These are phyloP conservation scores for Alternaria ethzedia DNA, from an alignment of 2,329 filamentous ascomycete species.

Conservation along the genomic window DNA sequence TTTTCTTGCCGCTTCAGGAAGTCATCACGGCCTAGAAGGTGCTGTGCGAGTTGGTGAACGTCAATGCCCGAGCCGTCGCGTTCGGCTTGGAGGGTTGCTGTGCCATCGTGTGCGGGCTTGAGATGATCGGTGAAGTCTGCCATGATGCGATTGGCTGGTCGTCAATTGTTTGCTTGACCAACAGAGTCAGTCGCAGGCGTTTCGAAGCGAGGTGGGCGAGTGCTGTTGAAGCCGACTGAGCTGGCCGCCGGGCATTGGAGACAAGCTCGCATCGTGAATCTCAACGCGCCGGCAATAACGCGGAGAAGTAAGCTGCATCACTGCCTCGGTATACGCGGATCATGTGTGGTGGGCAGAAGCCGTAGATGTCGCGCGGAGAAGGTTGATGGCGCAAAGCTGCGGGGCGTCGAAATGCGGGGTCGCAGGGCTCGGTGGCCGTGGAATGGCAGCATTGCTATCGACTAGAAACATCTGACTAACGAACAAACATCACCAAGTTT, in stretches of 20 bases:
- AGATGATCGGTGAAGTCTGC: slow-evolving; percentile 59
- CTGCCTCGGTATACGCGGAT: slow-evolving; percentile 21
- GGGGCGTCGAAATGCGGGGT: slow-evolving; percentile 17
- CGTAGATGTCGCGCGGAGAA: background rate
- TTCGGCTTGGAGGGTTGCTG: slow-evolving; percentile 55
- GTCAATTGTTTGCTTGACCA: background rate
- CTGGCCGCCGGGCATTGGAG: background rate
- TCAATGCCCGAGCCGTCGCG: slow-evolving; percentile 54
- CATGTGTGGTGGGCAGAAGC: background rate
- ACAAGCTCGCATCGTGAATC: slow-evolving; percentile 6
- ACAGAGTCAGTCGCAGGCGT: slow-evolving; percentile 9
- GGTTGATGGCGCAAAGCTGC: slow-evolving; percentile 15
- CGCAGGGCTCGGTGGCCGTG: slow-evolving; percentile 14
- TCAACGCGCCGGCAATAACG: slow-evolving; percentile 10
- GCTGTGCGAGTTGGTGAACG: slow-evolving; percentile 53
- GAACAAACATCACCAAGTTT: background rate
- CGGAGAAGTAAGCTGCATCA: slow-evolving; percentile 7
- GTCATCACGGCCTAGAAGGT: slow-evolving; percentile 55
- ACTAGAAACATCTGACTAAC: slow-evolving; percentile 3
- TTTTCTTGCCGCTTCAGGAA: slow-evolving; percentile 58
- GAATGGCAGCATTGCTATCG: background rate
- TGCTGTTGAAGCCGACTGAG: background rate
- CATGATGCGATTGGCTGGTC: slow-evolving; percentile 40
- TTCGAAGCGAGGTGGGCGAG: background rate
- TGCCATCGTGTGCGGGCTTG: slow-evolving; percentile 55